phyloP scores from a whole-genome alignment of 352 stramenopile genomes.

The Phytophthora sp. region DNA sequence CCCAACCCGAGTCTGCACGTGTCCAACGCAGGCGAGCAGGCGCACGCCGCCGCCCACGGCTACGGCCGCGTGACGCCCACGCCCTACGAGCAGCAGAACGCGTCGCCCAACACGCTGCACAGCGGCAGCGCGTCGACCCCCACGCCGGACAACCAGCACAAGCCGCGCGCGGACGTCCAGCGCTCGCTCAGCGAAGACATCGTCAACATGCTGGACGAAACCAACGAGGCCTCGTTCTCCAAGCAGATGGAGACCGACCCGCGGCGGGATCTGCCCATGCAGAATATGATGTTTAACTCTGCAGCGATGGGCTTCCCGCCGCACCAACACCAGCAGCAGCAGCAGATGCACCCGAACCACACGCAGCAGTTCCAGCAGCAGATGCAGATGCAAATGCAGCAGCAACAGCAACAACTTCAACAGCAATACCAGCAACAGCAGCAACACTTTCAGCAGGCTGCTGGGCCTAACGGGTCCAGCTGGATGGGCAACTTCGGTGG shows the following conservation, averaged over 20 bases:
- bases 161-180: conserved; percentile 48
- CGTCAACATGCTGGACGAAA: conserved; percentile 75
- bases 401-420: conserved; percentile 15
- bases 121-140: background rate
- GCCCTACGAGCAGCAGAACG: conserved; percentile 28
- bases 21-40: background rate
- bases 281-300: conserved; percentile 27
- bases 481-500: conserved; percentile 42
- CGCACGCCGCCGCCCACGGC: background rate
- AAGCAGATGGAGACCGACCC: conserved; percentile 38
- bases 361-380: conserved; percentile 25
- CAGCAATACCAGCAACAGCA: conserved; percentile 38
- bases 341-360: conserved; percentile 17
- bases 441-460: conserved; percentile 44
- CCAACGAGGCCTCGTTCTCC: conserved; percentile 39
- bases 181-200: conserved; percentile 80
- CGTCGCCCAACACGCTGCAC: conserved; percentile 11
- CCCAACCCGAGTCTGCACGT: conserved; percentile 31
- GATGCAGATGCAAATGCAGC: conserved; percentile 27
- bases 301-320: conserved; percentile 17
- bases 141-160: conserved; percentile 19
- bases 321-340: conserved; percentile 28
- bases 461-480: conserved; percentile 18
- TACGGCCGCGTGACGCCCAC: background rate
- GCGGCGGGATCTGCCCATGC: conserved; percentile 19